phyloP scores from a whole-genome alignment of 2,329 filamentous ascomycete species.

The Cladosporium oxysporum region DNA sequence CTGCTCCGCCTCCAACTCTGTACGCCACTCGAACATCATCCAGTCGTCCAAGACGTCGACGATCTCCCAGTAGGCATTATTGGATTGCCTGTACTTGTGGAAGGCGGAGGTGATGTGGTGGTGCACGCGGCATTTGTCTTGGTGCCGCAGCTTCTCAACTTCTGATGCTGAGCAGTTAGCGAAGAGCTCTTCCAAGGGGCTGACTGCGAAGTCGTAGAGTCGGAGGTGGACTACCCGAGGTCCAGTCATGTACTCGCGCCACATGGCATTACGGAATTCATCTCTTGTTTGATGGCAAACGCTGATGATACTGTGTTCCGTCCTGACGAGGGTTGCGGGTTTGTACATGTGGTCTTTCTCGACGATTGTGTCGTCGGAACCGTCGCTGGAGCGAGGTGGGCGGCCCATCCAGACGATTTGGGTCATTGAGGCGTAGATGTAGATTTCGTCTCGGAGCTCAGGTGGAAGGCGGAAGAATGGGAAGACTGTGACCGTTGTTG shows the following conservation, averaged over 20 bases:
- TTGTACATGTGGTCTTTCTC: neutral
- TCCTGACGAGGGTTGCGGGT: neutral
- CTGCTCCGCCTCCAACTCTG: neutral
- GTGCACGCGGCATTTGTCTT: neutral
- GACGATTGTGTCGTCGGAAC: neutral
- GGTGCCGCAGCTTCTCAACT: neutral
- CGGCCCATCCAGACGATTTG: neutral
- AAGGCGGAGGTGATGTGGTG: neutral
- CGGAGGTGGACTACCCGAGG: neutral
- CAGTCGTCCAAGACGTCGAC: neutral
- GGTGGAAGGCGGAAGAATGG: constrained; percentile 27
- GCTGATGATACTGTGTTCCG: neutral
- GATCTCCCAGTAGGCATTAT: neutral
- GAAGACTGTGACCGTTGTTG: constrained; percentile 1
- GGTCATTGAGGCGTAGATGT: neutral
- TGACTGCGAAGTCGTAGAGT: neutral
- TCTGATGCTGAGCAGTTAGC: neutral
- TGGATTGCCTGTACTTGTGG: neutral
- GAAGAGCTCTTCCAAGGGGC: neutral
- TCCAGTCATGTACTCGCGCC: neutral
- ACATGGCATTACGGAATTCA: neutral
- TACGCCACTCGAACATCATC: neutral
- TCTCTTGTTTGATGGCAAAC: neutral
- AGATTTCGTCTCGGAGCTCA: constrained; percentile 30
- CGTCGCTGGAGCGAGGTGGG: neutral